Evolutionary conservation across 352 stramenopile species (phyloP), one percentile per base, ranked within the genome.

Genomic region (Pythium scleroteichum): DNA sequence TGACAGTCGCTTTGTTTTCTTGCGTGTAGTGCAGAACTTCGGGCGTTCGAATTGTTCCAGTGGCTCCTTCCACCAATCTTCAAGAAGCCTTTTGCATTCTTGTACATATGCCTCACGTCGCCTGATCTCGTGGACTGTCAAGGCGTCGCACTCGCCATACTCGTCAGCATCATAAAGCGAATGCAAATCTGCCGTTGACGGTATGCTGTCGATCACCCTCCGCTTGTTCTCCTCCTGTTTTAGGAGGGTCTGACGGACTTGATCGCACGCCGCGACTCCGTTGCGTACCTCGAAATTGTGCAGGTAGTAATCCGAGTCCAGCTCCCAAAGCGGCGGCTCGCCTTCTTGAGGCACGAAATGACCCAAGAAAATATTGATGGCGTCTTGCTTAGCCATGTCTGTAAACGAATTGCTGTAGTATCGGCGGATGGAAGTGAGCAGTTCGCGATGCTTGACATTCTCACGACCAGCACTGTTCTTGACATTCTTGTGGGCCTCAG

Each of bases 341-440:
- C 71, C 69, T 51, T 85, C 73, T 26, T 69, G 76, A 20, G 90
- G 92, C 9, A 93, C 72, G 59, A 96, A 96, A 35, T 94, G 95
- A 0, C 97, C 97, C 22, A 99, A 75, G 66, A 99, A 99, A 10
- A 99, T 87, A 69, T 99, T 99, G 76, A 99, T 99, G 14, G 97
- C 95, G 76, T 99, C 97, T 78, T 99, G 97, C 73, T 99, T 99
- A 5, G 97, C 80, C 17, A 90, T 95, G 79, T 99, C 97, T 0
- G 97, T 99, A 71, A 99, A 99, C 19, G 96, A 97, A 67, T 99
- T 99, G 76, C 92, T 99, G 73, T 99, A 99, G 76, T 99, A 99
- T 27, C 97, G 80, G 51, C 97, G 84, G 54, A 99, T 99, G 3
- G 97, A 99, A 16, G 97, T 99, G 8, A 99, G 78, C 3, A 99